phyloP scores from a whole-genome alignment of 2,329 filamentous ascomycete genomes.

The Beauveria sp. region DNA sequence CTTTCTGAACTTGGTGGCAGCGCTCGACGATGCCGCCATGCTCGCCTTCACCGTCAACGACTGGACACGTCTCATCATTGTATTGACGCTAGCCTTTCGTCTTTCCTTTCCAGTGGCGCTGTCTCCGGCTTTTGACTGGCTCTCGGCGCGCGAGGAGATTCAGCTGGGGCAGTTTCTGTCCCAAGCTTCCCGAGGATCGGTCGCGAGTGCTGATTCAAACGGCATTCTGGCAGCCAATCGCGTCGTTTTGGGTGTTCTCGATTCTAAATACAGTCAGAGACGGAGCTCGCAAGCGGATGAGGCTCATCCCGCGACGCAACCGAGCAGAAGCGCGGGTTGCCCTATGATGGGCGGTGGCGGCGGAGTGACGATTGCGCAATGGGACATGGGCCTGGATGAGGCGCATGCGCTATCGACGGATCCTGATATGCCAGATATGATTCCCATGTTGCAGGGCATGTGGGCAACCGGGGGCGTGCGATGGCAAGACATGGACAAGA shows the following conservation, averaged over 20 bases:
- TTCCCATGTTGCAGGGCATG: conserved; percentile 4
- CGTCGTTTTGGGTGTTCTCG: not conserved
- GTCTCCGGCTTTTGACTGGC: not conserved
- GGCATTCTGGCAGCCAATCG: conserved; percentile 4
- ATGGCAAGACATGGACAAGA: conserved; percentile 2
- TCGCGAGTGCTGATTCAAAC: not conserved
- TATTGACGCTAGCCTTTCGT: conserved; percentile 7
- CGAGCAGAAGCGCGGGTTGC: not conserved
- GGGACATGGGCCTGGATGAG: not conserved
- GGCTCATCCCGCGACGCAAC: not conserved
- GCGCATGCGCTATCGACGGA: not conserved
- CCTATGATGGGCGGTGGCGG: not conserved
- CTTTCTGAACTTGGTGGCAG: conserved; percentile 7
- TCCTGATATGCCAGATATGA: not conserved
- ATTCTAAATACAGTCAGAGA: not conserved
- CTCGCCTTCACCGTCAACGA: conserved; percentile 11
- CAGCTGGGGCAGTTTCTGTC: conserved; percentile 1
- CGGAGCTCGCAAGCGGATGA: not conserved
- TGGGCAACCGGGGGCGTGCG: not conserved
- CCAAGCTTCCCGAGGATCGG: not conserved
- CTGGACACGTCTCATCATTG: conserved; percentile 8
- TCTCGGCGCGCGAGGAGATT: not conserved
- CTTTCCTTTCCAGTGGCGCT: conserved; percentile 9
- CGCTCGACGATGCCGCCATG: conserved; percentile 1
- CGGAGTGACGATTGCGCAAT: not conserved